These are phyloP conservation scores for Patellifolia procumbens DNA, from an alignment of 179 eudicot genomes.

Conservation along the genomic window DNA sequence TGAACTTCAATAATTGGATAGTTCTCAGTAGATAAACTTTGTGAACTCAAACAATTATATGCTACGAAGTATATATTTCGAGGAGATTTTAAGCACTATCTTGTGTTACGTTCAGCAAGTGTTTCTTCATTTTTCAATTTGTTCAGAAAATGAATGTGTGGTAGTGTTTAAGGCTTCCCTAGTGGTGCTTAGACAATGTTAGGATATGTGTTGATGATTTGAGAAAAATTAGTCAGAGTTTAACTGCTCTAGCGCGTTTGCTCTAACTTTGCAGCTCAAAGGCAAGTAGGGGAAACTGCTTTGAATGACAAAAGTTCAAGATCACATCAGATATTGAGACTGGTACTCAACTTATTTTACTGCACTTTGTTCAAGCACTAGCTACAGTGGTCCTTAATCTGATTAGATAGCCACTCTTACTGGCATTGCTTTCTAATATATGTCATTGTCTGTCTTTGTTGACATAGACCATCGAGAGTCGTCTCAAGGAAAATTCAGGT, in stretches of 20 bases:
- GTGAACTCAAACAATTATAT: background rate
- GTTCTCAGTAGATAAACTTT: background rate
- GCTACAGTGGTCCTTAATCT: background rate
- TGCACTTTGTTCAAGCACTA: conserved; percentile 2
- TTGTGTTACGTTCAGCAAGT: background rate
- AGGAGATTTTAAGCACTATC: background rate
- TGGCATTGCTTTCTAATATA: conserved; percentile 1
- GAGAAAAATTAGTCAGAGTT: background rate
- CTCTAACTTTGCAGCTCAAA: conserved; percentile 64
- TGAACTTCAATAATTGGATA: background rate
- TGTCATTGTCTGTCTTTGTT: conserved; percentile 10
- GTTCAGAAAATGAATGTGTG: background rate
- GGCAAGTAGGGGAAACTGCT: conserved; percentile 96
- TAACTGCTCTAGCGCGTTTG: conserved; percentile 1
- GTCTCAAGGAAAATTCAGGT: conserved; percentile 66
- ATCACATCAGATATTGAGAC: conserved; percentile 90
- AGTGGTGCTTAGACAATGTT: background rate
- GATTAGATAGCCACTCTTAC: background rate
- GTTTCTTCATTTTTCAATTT: background rate
- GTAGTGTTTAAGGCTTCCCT: background rate
- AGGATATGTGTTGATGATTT: background rate
- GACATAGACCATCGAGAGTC: conserved; percentile 75
- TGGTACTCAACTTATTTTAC: conserved; percentile 40
- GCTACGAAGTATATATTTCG: background rate
- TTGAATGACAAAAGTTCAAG: conserved; percentile 91